Base-by-base conservation (phyloP, 108 stramenopile genomes). In the Parietichytrium sp. region DNA sequence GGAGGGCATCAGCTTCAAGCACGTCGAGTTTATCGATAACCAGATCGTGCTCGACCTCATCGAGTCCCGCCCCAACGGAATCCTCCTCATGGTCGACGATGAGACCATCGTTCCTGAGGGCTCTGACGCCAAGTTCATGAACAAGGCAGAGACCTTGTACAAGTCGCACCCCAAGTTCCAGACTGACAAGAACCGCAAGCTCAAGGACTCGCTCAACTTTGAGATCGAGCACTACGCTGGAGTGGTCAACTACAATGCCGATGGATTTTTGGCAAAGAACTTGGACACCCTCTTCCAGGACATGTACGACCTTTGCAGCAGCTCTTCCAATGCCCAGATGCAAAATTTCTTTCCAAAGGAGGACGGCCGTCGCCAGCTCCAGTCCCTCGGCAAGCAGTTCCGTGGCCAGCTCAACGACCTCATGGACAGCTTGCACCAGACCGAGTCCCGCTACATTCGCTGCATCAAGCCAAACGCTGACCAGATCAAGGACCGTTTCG, bases 381-480 rank as follows among this genome's bases (percentile, higher is more conserved):
- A 26, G 30, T 80, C 79, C 23, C 84, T 88, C 52, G 82, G 85
- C 12, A 82, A 82, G 18, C 87, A 88, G 85, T 89, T 89, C 84
- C 54, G 80, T 77, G 61, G 87, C 12, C 95, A 96, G 82, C 91
- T 97, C 3, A 82, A 86, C 3, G 79, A 87, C 25, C 89, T 98
- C 7, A 96, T 96, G 81, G 84, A 86, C 13, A 85, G 89, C 29
- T 92, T 95, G 47, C 92, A 93, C 51, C 84, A 81, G 3, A 95
- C 94, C 16, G 84, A 88, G 16, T 94, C 94, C 3, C 94, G 94
- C 78, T 95, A 95, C 83, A 94, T 95, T 77, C 93, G 94, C 51
- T 96, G 94, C 80, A 81, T 96, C 54, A 95, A 95, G 85, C 93
- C 93, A 29, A 96, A 96, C 83, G 93, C 94, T 79, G 92, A 93